Base-by-base conservation (phyloP, 2,329 filamentous ascomycete species). In the Aureobasidium uvarum region DNA sequence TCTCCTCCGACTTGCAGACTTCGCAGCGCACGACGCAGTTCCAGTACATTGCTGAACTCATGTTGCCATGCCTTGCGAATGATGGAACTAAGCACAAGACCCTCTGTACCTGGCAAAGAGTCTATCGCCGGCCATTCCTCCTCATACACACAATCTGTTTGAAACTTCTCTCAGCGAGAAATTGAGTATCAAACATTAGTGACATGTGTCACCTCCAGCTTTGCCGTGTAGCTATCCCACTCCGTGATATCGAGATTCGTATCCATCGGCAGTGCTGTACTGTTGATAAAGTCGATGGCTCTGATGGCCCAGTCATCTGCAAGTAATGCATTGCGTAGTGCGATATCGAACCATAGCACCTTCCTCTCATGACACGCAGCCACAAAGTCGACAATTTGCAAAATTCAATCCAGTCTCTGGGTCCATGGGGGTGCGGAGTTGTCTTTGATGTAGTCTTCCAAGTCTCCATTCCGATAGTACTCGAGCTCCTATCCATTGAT, bases 241-340 rank as follows among this genome's bases (percentile, higher is more conserved):
- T 33, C 28, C 13, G 20, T 23, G 28, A n/a, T n/a, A 8, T 23
- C 18, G 2, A 59, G 18, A 36, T 45, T n/a, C 2, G 39, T 8
- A 3, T 46, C 55, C n/a, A 59, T 6, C 16, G 55, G 55, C 5
- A 10, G 4, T 10, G 8, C 39, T 33, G 55, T 23, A 43, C 41
- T 48, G 55, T 59, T 59, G 10, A 41, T 28, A 45, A 59, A 48
- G n/a, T 59, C 41, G 16, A 59, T 59, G 18, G 55, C 55, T 16
- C 41, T 5, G 28, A 48, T 38, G 2, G 8, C 38, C 6, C 6
- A 7, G 23, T 59, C 41, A 14, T 59, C 55, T 11, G 41, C 55
- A 36, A 59, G 55, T 18, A 59, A 16, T 3, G 38, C 5, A 25
- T 48, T 48, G 25, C 55, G 41, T 2, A 36, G 6, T 11, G 55